These are phyloP conservation scores for Tilletia setariae DNA, from an alignment of 1,284 basidiomycete genomes.

Conservation along the genomic window DNA sequence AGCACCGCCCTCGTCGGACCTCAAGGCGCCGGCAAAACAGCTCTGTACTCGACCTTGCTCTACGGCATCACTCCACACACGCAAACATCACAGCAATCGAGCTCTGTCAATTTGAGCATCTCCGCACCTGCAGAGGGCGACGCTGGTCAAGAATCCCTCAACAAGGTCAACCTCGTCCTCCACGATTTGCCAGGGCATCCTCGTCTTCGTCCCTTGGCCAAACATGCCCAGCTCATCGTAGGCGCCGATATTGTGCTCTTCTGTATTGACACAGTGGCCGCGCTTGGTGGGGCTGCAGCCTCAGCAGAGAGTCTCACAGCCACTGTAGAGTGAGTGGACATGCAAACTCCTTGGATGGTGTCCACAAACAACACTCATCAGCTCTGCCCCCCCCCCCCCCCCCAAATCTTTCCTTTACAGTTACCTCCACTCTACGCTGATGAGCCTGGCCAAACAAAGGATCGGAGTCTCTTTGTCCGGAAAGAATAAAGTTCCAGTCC, in stretches of 20 bases:
- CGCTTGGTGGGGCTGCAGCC: constrained; percentile 30
- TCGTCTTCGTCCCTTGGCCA: constrained; percentile 34
- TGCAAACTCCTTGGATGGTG: too few species aligned
- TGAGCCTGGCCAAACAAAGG: constrained; percentile 16
- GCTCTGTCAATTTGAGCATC: constrained; percentile 22
- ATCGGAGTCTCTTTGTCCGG: not conserved
- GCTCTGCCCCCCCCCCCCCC: too few species aligned
- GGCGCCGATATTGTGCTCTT: constrained; percentile 45
- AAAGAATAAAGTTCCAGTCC: not conserved
- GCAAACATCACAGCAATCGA: constrained; percentile 37
- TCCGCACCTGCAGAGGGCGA: not conserved
- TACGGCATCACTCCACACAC: constrained; percentile 37
- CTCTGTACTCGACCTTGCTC: constrained; percentile 42
- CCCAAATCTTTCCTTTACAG: too few species aligned
- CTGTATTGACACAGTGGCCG: constrained; percentile 47
- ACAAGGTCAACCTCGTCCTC: constrained; percentile 19
- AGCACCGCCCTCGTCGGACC: constrained; percentile 42
- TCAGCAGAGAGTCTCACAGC: constrained; percentile 31
- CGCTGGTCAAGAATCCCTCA: not conserved
- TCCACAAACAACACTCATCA: too few species aligned
- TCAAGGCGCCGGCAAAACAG: constrained; percentile 44
- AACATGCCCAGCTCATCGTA: constrained; percentile 26
- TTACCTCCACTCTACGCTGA: constrained; percentile 41
- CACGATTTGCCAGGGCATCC: constrained; percentile 49
- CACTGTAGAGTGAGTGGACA: constrained; percentile 28